Conservation (phyloP, 371 early-diverging fungal species). For the Rhizomucor miehei region DNA sequence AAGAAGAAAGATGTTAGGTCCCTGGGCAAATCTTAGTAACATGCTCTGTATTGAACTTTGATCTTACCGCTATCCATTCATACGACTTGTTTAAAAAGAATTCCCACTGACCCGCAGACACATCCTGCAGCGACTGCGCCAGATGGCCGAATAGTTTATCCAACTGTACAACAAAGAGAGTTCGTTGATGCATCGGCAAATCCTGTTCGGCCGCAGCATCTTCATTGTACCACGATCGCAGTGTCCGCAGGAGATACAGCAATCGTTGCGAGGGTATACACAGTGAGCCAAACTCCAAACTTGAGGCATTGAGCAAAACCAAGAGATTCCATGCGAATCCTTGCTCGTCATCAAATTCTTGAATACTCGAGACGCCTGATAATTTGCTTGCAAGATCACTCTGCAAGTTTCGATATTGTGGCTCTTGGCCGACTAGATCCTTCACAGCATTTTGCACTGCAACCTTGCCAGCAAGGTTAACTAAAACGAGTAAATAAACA, state of each 20-base stretch:
- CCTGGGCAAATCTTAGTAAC: too few species aligned
- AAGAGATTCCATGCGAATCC: constrained; percentile 26
- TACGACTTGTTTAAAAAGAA: constrained; percentile 45
- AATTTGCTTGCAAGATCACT: constrained; percentile 40
- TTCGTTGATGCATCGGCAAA: constrained; percentile 15
- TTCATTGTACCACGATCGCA: constrained; percentile 41
- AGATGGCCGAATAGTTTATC: constrained; percentile 38
- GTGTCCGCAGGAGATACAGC: constrained; percentile 42
- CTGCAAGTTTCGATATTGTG: constrained; percentile 28
- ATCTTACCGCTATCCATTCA: constrained; percentile 33
- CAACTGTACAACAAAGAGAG: constrained; percentile 34
- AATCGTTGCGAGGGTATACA: constrained; percentile 49
- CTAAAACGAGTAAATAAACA: constrained; percentile 10
- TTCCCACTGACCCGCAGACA: constrained; percentile 56
- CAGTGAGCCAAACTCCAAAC: constrained; percentile 24
- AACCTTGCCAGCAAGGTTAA: constrained; percentile 25
- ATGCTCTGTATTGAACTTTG: too few species aligned
- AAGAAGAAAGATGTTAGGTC: too few species aligned
- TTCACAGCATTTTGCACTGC: constrained; percentile 32
- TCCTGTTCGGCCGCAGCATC: constrained; percentile 18
- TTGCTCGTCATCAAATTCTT: constrained; percentile 20
- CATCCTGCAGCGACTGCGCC: constrained; percentile 47
- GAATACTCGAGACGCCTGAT: constrained; percentile 19
- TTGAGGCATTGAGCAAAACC: constrained; percentile 35
- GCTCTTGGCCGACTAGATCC: constrained; percentile 12